These are phyloP conservation scores for Pleurotus djamor DNA, from an alignment of 768 basidiomycete genomes.

Conservation along the genomic window DNA sequence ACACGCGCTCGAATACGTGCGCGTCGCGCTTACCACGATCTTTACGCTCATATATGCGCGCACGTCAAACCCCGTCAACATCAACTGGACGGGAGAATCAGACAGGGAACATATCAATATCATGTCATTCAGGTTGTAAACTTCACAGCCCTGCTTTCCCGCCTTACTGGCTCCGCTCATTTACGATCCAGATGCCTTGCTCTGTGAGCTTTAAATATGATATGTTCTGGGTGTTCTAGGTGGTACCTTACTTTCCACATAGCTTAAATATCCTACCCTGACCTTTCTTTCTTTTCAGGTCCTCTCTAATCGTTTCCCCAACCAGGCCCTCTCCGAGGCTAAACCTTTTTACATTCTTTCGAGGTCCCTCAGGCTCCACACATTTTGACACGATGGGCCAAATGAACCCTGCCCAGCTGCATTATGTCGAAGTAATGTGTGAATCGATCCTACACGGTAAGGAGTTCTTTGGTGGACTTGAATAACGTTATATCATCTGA, in stretches of 20 bases:
- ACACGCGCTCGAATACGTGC: no score
- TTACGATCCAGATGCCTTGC: no score
- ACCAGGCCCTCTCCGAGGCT: not conserved
- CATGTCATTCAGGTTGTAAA: not conserved
- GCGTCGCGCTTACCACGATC: no score
- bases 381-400: not conserved
- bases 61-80: not conserved
- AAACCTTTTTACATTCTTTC: not conserved
- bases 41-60: not conserved
- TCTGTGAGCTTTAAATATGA: no score
- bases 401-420: constrained; percentile 4
- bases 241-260: not conserved
- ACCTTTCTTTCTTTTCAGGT: not conserved
- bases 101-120: not conserved
- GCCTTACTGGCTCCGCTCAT: not conserved
- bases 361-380: not conserved
- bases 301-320: not conserved
- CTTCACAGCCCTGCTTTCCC: not conserved
- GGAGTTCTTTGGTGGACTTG: not conserved
- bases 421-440: constrained; percentile 7
- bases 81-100: not conserved
- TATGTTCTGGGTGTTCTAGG: no score
- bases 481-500: not conserved
- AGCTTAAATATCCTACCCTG: not conserved
- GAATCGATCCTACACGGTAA: constrained; percentile 2